Evolutionary conservation across 495 filamentous ascomycete genomes (phyloP).

Genomic region (Hypoxylon intermedium): DNA sequence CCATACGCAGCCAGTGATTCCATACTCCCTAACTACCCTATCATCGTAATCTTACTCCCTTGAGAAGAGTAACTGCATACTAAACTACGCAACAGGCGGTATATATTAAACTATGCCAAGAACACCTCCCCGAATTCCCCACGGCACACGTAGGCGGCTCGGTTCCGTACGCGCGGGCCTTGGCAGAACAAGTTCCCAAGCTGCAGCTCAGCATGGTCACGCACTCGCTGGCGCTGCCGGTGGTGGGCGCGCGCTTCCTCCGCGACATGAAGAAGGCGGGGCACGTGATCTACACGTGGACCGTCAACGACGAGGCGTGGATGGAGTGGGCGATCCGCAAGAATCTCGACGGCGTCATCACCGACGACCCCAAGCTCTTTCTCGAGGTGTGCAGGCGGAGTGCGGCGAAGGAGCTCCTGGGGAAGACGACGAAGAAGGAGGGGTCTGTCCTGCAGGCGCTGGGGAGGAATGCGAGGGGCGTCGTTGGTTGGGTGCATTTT

Average conservation of each 20-base stretch:
- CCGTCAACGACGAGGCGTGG: conserved; percentile 73
- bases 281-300: conserved; percentile 78
- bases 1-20: too few species aligned
- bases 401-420: conserved; percentile 2
- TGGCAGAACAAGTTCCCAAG: conserved; percentile 63
- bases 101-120: conserved; percentile 65
- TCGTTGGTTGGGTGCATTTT: conserved; percentile 9
- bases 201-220: conserved; percentile 79
- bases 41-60: too few species aligned
- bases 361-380: conserved; percentile 62
- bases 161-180: conserved; percentile 69
- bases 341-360: conserved; percentile 49
- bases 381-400: conserved; percentile 49
- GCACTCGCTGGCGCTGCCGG: conserved; percentile 66
- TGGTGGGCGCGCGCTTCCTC: conserved; percentile 65
- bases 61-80: too few species aligned
- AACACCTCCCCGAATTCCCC: conserved; percentile 70
- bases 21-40: too few species aligned
- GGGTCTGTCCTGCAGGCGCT: background rate
- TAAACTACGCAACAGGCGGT: conserved; percentile 60
- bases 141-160: conserved; percentile 78
- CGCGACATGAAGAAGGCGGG: conserved; percentile 60
- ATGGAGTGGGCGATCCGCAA: conserved; percentile 74
- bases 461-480: background rate
- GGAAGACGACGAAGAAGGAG: background rate